Evolutionary conservation across 1,284 basidiomycete genomes (phyloP).

Genomic region (Tilletia caries): DNA sequence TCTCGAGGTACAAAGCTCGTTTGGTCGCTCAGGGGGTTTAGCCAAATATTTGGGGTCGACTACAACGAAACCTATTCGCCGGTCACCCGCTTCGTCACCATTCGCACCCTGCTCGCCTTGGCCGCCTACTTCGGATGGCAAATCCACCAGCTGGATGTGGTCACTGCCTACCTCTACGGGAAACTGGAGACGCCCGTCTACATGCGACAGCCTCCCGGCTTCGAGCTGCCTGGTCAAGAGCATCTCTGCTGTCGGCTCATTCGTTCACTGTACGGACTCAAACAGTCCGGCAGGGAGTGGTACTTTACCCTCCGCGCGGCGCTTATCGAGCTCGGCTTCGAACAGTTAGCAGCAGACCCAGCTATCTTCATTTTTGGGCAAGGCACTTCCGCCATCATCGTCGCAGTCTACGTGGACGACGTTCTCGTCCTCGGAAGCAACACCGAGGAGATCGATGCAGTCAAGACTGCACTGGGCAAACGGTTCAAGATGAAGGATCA

Average conservation of each 20-base stretch:
- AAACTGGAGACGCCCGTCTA: slow-evolving; percentile 56
- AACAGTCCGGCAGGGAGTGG: slow-evolving; percentile 19
- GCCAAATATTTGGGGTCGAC: slow-evolving; percentile 56
- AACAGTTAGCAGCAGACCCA: slow-evolving; percentile 16
- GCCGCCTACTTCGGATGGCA: slow-evolving; percentile 53
- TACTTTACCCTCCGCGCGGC: slow-evolving; percentile 15
- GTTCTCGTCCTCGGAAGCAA: not conserved
- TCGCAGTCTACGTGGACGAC: slow-evolving; percentile 5
- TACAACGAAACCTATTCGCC: slow-evolving; percentile 57
- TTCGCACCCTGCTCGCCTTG: slow-evolving; percentile 54
- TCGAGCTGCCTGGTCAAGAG: slow-evolving; percentile 10
- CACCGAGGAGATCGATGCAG: not conserved
- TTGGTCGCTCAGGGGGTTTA: slow-evolving; percentile 58
- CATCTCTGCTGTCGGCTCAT: slow-evolving; percentile 12
- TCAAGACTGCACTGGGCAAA: not conserved
- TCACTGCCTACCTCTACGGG: slow-evolving; percentile 51
- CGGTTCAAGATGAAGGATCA: slow-evolving; percentile 3
- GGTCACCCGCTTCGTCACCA: slow-evolving; percentile 52
- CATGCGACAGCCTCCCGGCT: slow-evolving; percentile 51
- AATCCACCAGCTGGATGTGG: slow-evolving; percentile 57
- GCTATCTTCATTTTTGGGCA: slow-evolving; percentile 9
- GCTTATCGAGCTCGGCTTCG: slow-evolving; percentile 18
- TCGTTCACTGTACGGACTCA: slow-evolving; percentile 18
- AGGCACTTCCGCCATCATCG: not conserved
- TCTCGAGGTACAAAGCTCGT: slow-evolving; percentile 53